A percentile compares a stretch with the other conserved stretches of the same genome.
phyloP scores from a whole-genome alignment of 2,329 filamentous ascomycete genomes.

The Ophiostoma sp. region DNA sequence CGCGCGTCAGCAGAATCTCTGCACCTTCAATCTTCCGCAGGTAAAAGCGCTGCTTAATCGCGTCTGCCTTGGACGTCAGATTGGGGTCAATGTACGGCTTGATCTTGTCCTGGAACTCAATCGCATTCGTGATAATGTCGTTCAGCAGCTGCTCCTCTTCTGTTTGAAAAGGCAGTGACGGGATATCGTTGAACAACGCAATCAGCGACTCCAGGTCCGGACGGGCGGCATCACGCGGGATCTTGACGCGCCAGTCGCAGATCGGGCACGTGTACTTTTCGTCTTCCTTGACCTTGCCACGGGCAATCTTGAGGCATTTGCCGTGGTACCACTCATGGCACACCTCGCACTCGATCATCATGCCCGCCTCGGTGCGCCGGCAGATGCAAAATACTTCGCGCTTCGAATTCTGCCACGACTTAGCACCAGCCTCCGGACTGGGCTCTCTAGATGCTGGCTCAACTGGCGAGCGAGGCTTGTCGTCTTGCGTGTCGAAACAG shows the following conservation, averaged over 20 bases:
- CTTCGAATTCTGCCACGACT: constrained; percentile 56
- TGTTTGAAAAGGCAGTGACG: constrained; percentile 79
- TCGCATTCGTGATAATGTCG: constrained; percentile 81
- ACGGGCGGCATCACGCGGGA: constrained; percentile 89
- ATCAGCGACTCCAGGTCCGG: constrained; percentile 90
- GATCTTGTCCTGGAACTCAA: constrained; percentile 78
- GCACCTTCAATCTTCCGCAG: constrained; percentile 95
- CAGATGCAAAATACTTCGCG: constrained; percentile 96
- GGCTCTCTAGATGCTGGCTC: constrained; percentile 87
- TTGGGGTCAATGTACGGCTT: constrained; percentile 73
- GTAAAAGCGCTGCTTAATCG: constrained; percentile 89
- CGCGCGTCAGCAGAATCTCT: constrained; percentile 81
- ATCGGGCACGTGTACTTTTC: constrained; percentile 98
- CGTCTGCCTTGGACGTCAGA: constrained; percentile 68
- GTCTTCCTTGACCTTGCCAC: constrained; percentile 96
- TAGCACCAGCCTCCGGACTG: constrained; percentile 48
- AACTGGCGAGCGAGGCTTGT: constrained; percentile 82
- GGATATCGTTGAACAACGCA: constrained; percentile 77
- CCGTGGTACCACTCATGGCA: constrained; percentile 99
- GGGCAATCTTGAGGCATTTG: constrained; percentile 94
- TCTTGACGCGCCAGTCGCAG: constrained; percentile 95
- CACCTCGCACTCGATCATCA: constrained; percentile 99
- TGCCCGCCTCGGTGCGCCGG: constrained; percentile 83
- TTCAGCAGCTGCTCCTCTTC: constrained; percentile 85
- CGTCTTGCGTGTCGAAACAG: constrained; percentile 81